A percentile compares a stretch with the other conserved stretches of the same genome.
Conservation (phyloP, 2,329 filamentous ascomycete genomes). For the Neonectria ditissima region DNA sequence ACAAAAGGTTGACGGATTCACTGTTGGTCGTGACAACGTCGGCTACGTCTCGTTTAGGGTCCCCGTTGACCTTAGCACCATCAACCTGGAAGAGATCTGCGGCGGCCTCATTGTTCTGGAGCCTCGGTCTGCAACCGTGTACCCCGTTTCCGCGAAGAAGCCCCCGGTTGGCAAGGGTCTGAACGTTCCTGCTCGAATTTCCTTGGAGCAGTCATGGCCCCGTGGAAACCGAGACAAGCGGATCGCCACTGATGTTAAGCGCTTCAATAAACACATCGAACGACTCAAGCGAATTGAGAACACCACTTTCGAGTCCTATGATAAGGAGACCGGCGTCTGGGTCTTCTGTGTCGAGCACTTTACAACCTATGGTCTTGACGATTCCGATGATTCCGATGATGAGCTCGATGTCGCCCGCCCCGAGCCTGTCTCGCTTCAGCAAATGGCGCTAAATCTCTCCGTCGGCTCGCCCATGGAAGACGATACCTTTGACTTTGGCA, state of each 20-base stretch:
- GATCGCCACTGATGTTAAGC: slow-evolving; percentile 66
- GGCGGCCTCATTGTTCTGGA: slow-evolving; percentile 81
- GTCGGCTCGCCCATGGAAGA: slow-evolving; percentile 57
- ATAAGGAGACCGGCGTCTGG: slow-evolving; percentile 86
- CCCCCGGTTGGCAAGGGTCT: slow-evolving; percentile 87
- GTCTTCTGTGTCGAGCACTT: slow-evolving; percentile 95
- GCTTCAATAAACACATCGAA: slow-evolving; percentile 84
- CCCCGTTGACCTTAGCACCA: slow-evolving; percentile 82
- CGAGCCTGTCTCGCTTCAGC: slow-evolving; percentile 26
- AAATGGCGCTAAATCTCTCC: slow-evolving; percentile 37
- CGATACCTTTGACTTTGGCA: slow-evolving; percentile 69
- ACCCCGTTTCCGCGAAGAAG: slow-evolving; percentile 80
- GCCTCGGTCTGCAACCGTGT: slow-evolving; percentile 87
- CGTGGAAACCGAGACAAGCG: slow-evolving; percentile 71
- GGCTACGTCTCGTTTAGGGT: slow-evolving; percentile 86
- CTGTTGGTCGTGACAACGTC: slow-evolving; percentile 83
- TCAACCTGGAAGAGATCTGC: slow-evolving; percentile 84
- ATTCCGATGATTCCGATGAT: slow-evolving; percentile 76
- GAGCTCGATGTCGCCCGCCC: slow-evolving; percentile 53
- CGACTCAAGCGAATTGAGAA: slow-evolving; percentile 82
- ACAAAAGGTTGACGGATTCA: slow-evolving; percentile 78
- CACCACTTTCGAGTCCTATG: slow-evolving; percentile 86
- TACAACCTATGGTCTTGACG: slow-evolving; percentile 90
- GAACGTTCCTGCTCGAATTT: slow-evolving; percentile 90
- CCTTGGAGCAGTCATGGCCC: slow-evolving; percentile 94